Evolutionary conservation across 345 rosid genomes (phyloP), one percentile per base, ranked within the genome.

Genomic region (Erucastrum elatum): DNA sequence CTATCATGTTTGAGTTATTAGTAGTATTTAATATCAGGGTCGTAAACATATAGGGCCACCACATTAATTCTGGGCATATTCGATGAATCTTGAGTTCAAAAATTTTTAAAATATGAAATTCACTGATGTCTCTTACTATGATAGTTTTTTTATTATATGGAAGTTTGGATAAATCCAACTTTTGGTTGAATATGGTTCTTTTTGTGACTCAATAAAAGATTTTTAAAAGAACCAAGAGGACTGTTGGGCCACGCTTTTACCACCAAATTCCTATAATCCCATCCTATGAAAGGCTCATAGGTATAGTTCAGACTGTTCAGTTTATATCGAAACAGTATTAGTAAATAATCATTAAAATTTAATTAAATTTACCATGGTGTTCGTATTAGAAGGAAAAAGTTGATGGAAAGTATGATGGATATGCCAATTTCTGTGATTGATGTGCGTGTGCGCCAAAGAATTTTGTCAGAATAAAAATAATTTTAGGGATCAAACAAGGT

Each of bases 41-140:
- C 60, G 11, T 66, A n/a, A 35, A 27, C 16, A 53, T 4, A 56
- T 13, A 61, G 80, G 80, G 68, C 53, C 53, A 46, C n/a, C 71
- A 29, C 30, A 17, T 41, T 56, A 9, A 41, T 44, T 44, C 8
- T 8, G 62, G 39, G 41, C 73, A 78, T 66, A 46, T 78, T 72
- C 74, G 63, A 66, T 53, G 77, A 78, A 78, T 78, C 61, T 66
- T 31, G 33, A 35, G 11, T 39, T 64, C 67, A 37, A 11, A 31
- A 15, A 4, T 8, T 9, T 77, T 26, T 0, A 26, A 51, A 65
- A 64, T 62, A 34, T 21, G 16, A 53, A 8, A 53, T 70, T 30
- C 35, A 56, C 11, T 37, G 15, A 12, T 31, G 12, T 17, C 60
- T 67, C 26, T 6, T 67, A 16, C 2, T 66, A 31, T 75, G 26